Percentiles rank a stretch among this genome's conserved stretches.
Evolutionary conservation across 1,284 basidiomycete genomes (phyloP).

Genomic region (Boletus semigastroideus): DNA sequence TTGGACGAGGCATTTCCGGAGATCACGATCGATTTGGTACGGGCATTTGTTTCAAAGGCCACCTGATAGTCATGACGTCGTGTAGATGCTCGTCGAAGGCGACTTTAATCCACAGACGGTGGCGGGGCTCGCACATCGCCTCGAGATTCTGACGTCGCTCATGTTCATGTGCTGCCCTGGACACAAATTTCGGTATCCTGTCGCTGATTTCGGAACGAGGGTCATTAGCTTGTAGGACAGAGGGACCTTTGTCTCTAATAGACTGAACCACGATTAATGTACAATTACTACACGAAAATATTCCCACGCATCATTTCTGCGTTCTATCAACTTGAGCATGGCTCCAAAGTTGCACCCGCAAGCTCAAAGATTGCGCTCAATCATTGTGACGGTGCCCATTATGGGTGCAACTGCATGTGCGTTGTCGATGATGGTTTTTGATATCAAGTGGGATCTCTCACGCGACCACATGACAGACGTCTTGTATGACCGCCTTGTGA

Average conservation of each 20-base stretch:
- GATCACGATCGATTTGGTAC: constrained; percentile 56
- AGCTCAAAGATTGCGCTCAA: constrained; percentile 54
- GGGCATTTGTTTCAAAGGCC: constrained; percentile 8
- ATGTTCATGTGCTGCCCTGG: constrained; percentile 38
- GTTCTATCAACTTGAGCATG: constrained; percentile 23
- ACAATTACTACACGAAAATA: no score
- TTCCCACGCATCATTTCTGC: constrained; percentile 17
- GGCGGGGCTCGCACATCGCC: constrained; percentile 27
- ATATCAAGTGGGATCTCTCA: constrained; percentile 11
- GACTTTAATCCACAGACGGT: constrained; percentile 40
- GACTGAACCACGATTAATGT: no score
- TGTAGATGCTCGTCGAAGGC: constrained; percentile 50
- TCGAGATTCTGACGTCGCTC: constrained; percentile 31
- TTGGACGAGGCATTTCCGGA: constrained; percentile 64
- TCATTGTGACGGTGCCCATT: constrained; percentile 62
- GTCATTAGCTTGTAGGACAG: constrained; percentile 21
- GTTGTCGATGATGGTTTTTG: constrained; percentile 6
- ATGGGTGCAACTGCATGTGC: constrained; percentile 57
- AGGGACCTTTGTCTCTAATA: no score
- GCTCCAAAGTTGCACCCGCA: constrained; percentile 38
- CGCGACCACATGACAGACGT: constrained; percentile 45
- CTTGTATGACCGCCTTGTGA: constrained; percentile 61
- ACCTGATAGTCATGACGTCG: background rate
- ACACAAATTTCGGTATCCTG: constrained; percentile 18
- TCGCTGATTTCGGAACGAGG: constrained; percentile 33